Conservation (phyloP, 2,329 filamentous ascomycete genomes). For the Rutstroemia sp. region DNA sequence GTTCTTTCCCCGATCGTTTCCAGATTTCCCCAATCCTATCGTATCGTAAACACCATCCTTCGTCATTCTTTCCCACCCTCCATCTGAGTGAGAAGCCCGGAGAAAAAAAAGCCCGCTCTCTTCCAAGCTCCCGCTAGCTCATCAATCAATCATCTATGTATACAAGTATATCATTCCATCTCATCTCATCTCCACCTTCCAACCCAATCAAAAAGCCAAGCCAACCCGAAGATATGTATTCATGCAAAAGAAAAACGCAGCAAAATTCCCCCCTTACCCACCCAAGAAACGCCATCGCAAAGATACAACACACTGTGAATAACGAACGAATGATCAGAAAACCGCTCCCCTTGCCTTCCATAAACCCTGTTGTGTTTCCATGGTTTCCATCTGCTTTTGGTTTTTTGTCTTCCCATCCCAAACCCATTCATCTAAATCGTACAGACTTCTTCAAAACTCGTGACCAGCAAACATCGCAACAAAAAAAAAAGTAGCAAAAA, state of each 20-base stretch:
- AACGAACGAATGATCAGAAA: background rate
- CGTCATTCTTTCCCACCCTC: background rate
- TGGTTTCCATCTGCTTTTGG: background rate
- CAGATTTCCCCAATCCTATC: background rate
- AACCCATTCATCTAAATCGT: background rate
- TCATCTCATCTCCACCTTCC: background rate
- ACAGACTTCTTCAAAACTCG: background rate
- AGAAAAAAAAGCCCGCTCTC: background rate
- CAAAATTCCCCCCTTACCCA: background rate
- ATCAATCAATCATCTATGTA: background rate
- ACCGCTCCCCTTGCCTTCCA: background rate
- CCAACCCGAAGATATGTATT: background rate
- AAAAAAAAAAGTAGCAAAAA: too few species aligned
- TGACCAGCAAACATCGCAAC: too few species aligned
- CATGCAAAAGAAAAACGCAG: background rate
- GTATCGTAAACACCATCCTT: background rate
- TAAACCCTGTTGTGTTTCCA: background rate
- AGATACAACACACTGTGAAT: background rate
- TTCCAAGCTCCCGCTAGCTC: background rate
- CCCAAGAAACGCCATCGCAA: background rate
- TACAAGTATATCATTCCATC: background rate
- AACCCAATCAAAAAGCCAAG: background rate
- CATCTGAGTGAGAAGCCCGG: background rate
- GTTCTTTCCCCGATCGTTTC: too few species aligned
- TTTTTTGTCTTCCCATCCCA: background rate